Conservation (phyloP, 768 basidiomycete species). For the Chalciporus piperatus region DNA sequence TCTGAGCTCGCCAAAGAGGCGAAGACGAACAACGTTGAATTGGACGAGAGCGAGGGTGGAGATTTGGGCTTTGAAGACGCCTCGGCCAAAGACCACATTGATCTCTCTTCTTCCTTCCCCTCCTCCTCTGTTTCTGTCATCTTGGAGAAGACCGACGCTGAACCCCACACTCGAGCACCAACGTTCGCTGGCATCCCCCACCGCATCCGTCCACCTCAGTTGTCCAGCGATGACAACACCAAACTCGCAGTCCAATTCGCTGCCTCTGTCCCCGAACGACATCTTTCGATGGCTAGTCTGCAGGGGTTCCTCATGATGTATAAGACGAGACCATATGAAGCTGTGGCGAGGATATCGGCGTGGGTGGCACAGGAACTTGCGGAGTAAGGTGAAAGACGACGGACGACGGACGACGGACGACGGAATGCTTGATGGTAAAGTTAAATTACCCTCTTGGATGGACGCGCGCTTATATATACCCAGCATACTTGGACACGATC, state of each 20-base stretch:
- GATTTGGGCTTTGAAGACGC: neutral
- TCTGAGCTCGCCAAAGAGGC: neutral
- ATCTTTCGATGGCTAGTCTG: conserved; percentile 41
- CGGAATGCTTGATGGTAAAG: too few relatives aligned
- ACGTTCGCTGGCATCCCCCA: conserved; percentile 25
- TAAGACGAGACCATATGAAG: conserved; percentile 57
- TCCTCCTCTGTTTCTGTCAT: neutral
- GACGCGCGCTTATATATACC: too few relatives aligned
- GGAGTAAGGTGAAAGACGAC: conserved; percentile 1
- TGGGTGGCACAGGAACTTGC: conserved; percentile 51
- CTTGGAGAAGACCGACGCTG: conserved; percentile 20
- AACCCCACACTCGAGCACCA: neutral
- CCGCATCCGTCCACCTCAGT: conserved; percentile 35
- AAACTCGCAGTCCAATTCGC: conserved; percentile 57
- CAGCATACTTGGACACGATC: too few relatives aligned
- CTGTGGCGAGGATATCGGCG: conserved; percentile 40
- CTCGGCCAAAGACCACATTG: conserved; percentile 15
- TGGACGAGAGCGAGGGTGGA: neutral
- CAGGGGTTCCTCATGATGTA: conserved; percentile 68
- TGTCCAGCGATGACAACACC: conserved; percentile 39
- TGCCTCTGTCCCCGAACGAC: conserved; percentile 46
- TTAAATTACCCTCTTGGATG: too few relatives aligned
- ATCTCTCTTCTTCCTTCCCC: conserved; percentile 9
- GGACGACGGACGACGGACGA: too few relatives aligned
- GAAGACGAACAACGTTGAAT: neutral